phyloP scores from a whole-genome alignment of 2,329 filamentous ascomycete species.

The Alternaria gansuensis region DNA sequence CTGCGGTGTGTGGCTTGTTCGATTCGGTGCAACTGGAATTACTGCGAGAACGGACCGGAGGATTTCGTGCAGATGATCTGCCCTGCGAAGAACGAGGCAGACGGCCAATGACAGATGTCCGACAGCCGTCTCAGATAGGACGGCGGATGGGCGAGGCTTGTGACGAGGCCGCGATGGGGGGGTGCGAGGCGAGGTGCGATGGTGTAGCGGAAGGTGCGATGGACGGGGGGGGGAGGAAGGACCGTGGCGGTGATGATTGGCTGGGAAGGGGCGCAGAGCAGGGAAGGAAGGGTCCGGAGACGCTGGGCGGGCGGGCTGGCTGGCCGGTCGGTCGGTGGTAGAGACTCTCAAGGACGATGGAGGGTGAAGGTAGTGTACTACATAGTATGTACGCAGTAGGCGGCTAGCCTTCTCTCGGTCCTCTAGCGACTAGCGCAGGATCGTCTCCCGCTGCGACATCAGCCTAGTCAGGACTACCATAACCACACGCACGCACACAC shows the following conservation, averaged over 20 bases:
- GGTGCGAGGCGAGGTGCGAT: neutral
- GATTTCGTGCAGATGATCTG: constrained; percentile 65
- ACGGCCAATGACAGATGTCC: constrained; percentile 50
- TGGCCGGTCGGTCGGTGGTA: constrained; percentile 11
- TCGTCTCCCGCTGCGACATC: constrained; percentile 32
- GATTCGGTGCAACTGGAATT: constrained; percentile 19
- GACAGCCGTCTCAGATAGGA: constrained; percentile 49
- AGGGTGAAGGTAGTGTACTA: constrained; percentile 6
- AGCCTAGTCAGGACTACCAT: constrained; percentile 9
- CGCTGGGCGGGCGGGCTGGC: neutral
- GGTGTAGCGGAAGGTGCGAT: constrained; percentile 25
- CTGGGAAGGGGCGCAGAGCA: constrained; percentile 21
- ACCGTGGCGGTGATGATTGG: constrained; percentile 45
- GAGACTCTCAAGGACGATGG: constrained; percentile 13
- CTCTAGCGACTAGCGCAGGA: constrained; percentile 25
- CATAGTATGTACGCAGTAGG: no score
- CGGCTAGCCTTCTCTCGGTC: constrained; percentile 6
- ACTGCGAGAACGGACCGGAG: constrained; percentile 52
- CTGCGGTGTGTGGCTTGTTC: constrained; percentile 22
- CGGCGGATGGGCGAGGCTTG: constrained; percentile 49
- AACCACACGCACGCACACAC: neutral
- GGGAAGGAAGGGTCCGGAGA: constrained; percentile 13
- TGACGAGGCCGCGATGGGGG: constrained; percentile 36
- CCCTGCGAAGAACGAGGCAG: constrained; percentile 36
- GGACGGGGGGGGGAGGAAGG: constrained; percentile 25